phyloP scores from a whole-genome alignment of 2,329 filamentous ascomycete genomes.

The Gyromitra esculenta region DNA sequence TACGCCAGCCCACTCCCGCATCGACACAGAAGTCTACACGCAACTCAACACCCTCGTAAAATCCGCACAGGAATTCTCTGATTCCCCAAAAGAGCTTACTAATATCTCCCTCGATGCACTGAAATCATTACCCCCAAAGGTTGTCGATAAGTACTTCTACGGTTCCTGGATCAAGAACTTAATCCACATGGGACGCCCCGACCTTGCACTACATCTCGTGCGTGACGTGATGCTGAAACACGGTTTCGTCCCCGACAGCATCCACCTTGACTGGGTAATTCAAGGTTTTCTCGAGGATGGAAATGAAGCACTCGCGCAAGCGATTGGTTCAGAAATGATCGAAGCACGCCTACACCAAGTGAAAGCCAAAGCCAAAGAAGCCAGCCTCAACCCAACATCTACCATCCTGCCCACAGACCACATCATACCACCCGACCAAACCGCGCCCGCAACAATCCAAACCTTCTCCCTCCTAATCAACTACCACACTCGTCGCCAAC shows the following conservation, averaged over 20 bases:
- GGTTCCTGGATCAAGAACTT: constrained; percentile 89
- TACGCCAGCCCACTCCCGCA: constrained; percentile 63
- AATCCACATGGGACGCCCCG: constrained; percentile 75
- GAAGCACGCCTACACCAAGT: constrained; percentile 72
- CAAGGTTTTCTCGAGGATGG: constrained; percentile 78
- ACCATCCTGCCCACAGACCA: too few species aligned
- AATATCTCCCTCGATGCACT: constrained; percentile 65
- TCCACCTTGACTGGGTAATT: constrained; percentile 83
- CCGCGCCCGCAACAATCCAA: constrained; percentile 72
- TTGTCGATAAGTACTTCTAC: constrained; percentile 81
- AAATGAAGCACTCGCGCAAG: constrained; percentile 70
- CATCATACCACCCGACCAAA: neutral
- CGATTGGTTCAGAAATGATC: constrained; percentile 71
- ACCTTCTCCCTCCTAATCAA: constrained; percentile 80
- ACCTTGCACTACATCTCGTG: constrained; percentile 74
- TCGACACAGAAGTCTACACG: constrained; percentile 63
- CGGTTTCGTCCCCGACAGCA: constrained; percentile 73
- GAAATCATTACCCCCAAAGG: constrained; percentile 65
- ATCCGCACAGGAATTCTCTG: constrained; percentile 38
- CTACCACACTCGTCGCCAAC: constrained; percentile 73
- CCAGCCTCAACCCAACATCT: constrained; percentile 33
- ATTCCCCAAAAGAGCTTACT: constrained; percentile 62
- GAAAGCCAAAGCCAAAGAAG: constrained; percentile 62
- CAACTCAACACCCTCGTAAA: constrained; percentile 60
- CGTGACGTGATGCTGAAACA: constrained; percentile 78